phyloP scores from a whole-genome alignment of 2,329 filamentous ascomycete genomes.

The Xylariaceae sp. region DNA sequence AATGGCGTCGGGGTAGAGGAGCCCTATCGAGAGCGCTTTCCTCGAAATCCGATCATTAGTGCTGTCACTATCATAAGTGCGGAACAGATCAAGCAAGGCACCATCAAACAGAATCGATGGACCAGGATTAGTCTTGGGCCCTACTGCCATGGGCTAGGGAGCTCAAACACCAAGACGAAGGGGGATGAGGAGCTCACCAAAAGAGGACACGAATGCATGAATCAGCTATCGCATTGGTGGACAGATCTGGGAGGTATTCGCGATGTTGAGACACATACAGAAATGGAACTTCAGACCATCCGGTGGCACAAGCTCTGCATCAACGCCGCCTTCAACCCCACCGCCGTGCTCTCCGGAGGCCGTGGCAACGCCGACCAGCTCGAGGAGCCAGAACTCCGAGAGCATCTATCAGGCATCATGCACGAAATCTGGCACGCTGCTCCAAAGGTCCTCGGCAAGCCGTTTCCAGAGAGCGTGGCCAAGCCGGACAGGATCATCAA shows the following conservation, averaged over 20 bases:
- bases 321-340: conserved; percentile 72
- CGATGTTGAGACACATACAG: conserved; percentile 61
- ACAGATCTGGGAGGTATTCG: conserved; percentile 54
- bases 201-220: conserved; percentile 38
- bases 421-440: conserved; percentile 63
- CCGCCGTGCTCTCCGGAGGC: conserved; percentile 62
- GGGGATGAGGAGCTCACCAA: conserved; percentile 25
- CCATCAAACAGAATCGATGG: conserved; percentile 68
- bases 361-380: conserved; percentile 64
- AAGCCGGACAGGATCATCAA: conserved; percentile 57
- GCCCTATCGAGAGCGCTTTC: conserved; percentile 61
- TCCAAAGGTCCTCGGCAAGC: conserved; percentile 57
- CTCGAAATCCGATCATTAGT: conserved; percentile 55
- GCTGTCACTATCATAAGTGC: conserved; percentile 67
- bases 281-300: conserved; percentile 64
- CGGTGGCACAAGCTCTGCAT: conserved; percentile 76
- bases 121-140: conserved; percentile 67
- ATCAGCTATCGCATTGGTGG: conserved; percentile 50
- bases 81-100: conserved; percentile 59
- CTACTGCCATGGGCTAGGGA: conserved; percentile 49
- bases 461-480: conserved; percentile 57
- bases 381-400: conserved; percentile 55
- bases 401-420: conserved; percentile 64
- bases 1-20: conserved; percentile 68
- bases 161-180: conserved; percentile 18